Percentiles rank a stretch among this genome's conserved stretches.
phyloP scores from a whole-genome alignment of 2,329 filamentous ascomycete species.

The Didymella glomerata region DNA sequence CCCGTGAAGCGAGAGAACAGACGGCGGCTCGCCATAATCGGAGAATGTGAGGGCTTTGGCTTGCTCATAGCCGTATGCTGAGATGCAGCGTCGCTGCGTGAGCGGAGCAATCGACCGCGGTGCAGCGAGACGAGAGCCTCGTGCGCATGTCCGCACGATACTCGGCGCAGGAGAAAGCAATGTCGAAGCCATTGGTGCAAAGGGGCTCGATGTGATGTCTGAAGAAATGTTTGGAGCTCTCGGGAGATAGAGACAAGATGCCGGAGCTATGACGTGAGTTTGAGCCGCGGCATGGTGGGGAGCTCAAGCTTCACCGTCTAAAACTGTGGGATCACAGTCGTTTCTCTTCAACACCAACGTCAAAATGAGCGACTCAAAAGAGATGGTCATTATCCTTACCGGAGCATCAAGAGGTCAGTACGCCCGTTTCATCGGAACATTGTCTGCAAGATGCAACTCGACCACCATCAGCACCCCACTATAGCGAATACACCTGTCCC shows the following conservation, averaged over 20 bases:
- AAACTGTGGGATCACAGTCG: background rate
- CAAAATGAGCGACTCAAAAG: constrained; percentile 39
- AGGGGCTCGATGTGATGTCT: constrained; percentile 5
- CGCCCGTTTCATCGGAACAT: background rate
- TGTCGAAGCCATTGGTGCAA: constrained; percentile 40
- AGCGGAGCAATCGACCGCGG: constrained; percentile 13
- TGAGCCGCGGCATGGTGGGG: constrained; percentile 36
- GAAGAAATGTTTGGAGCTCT: constrained; percentile 18
- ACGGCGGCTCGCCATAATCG: constrained; percentile 75
- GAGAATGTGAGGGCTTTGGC: constrained; percentile 82
- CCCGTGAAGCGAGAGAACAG: constrained; percentile 74
- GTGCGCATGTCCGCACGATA: constrained; percentile 29
- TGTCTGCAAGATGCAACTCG: background rate
- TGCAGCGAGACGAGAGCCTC: constrained; percentile 17
- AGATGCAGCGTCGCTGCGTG: constrained; percentile 56
- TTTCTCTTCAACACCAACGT: background rate
- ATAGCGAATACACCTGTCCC: background rate
- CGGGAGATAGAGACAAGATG: constrained; percentile 15
- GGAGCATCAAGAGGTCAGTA: constrained; percentile 68
- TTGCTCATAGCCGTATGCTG: constrained; percentile 81
- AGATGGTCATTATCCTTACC: constrained; percentile 63
- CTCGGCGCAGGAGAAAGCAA: constrained; percentile 29
- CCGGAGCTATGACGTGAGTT: constrained; percentile 42
- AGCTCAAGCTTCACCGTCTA: constrained; percentile 8
- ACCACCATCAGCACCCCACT: background rate